phyloP scores from a whole-genome alignment of 139 green algal genomes.

The Coelastrella sp. region DNA sequence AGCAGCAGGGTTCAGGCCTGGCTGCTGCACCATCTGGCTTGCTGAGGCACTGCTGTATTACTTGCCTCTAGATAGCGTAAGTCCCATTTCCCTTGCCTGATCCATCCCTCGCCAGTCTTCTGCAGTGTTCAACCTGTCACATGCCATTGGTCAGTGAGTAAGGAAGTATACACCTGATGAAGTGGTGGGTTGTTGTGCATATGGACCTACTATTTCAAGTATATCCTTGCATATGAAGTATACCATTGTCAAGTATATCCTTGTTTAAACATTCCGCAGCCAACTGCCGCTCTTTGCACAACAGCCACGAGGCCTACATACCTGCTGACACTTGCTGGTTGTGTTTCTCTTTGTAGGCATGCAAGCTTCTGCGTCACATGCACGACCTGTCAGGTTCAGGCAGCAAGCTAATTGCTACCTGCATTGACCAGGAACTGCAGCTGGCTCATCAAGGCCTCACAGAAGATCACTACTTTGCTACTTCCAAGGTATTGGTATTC shows the following conservation, averaged over 20 bases:
- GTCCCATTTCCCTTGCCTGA: too few species aligned
- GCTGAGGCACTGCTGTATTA: conserved; percentile 59
- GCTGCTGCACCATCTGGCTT: conserved; percentile 38
- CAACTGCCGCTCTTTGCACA: too few species aligned
- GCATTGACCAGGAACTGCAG: conserved; percentile 55
- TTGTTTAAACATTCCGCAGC: too few species aligned
- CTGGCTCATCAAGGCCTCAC: conserved; percentile 34
- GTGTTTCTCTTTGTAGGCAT: not conserved
- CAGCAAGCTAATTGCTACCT: conserved; percentile 52
- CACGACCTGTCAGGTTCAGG: conserved; percentile 36
- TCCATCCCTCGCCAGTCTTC: too few species aligned
- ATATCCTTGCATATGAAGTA: not conserved
- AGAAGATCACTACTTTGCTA: conserved; percentile 51
- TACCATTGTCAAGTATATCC: not conserved
- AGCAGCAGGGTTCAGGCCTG: not conserved
- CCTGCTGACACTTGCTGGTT: not conserved
- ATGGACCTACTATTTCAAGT: too few species aligned
- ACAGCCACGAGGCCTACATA: too few species aligned
- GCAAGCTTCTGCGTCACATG: conserved; percentile 27
- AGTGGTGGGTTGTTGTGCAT: too few species aligned
- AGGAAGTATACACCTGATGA: too few species aligned
- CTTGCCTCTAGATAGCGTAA: conserved; percentile 42
- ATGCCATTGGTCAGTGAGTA: too few species aligned
- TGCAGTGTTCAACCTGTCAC: too few species aligned
- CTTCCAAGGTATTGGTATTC: not conserved